Evolutionary conservation across 2,329 filamentous ascomycete species (phyloP), one percentile per base, ranked within the genome.

Genomic region (Monilinia aucupariae): DNA sequence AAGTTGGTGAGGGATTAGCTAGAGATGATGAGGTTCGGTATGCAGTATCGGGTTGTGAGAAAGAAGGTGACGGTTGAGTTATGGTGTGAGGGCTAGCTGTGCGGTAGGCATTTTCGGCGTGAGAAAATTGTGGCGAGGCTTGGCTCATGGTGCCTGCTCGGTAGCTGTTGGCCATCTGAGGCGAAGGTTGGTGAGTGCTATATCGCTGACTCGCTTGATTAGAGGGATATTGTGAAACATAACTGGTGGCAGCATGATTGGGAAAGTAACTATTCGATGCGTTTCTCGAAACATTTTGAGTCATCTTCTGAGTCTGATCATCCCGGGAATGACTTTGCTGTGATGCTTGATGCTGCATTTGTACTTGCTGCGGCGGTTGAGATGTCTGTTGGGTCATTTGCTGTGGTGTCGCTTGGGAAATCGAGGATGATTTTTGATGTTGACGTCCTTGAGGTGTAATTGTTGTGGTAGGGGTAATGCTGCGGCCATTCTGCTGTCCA

Each of bases 191-290:
- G 52, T 73, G 71, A 12, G 64, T 56, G 17, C 61, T 50, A 56
- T 73, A 74, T 30, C 71, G 66, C 54, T 74, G 71, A 27, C 69
- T 68, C 45, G 71, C 49, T 59, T 72, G 71, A 48, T 72, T 69
- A 25, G 71, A 69, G 6, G 70, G 67, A 65, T 73, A 73, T 63
- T 73, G 71, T 49, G 72, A 71, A 27, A 41, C 68, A 60, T 71
- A 74, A 22, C 64, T 64, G 20, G 67, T 62, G 32, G 56, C 59
- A 47, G 68, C 66, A 48, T 62, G 69, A 41, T 68, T 68, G 20
- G 70, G 71, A 63, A 68, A 70, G 52, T 71, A 73, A 30, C 63
- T 72, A 30, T 66, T 68, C 12, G 72, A 71, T 6, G 69, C 64
- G 4, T 68, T 64, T 61, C 70, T 67, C 6, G 68, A 51, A 22